Evolutionary conservation across 2,329 filamentous ascomycete genomes (phyloP).

Genomic region (Neofusicoccum sp.): DNA sequence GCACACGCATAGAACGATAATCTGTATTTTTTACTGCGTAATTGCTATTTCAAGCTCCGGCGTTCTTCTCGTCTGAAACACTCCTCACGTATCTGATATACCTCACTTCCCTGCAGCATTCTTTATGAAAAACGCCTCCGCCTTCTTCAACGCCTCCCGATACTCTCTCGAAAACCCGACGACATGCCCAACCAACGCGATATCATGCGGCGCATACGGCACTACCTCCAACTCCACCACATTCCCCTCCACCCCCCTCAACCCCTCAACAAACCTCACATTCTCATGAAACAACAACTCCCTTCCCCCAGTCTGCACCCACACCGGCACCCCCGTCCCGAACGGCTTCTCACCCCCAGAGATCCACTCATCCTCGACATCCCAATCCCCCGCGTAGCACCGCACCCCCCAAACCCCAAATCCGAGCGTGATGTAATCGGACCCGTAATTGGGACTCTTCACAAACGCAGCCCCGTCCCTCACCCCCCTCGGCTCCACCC

Average conservation of each 20-base stretch:
- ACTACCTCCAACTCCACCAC: conserved; percentile 40
- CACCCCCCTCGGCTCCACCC: conserved; percentile 38
- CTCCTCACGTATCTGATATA: too few relatives aligned
- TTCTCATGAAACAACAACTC: conserved; percentile 46
- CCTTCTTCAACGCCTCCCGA: conserved; percentile 33
- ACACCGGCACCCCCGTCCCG: conserved; percentile 39
- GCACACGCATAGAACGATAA: background rate
- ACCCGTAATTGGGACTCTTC: conserved; percentile 33
- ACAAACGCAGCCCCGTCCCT: conserved; percentile 26
- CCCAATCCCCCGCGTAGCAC: conserved; percentile 26
- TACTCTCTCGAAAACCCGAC: conserved; percentile 46
- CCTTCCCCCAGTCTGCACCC: conserved; percentile 39
- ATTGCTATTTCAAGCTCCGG: background rate
- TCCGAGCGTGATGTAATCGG: conserved; percentile 42
- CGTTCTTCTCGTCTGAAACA: background rate
- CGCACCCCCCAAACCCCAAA: conserved; percentile 47
- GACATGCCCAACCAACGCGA: conserved; percentile 40
- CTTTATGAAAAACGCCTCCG: conserved; percentile 31
- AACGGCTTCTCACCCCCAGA: conserved; percentile 40
- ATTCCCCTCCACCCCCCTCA: conserved; percentile 41
- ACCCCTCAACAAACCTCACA: conserved; percentile 36
- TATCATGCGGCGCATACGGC: conserved; percentile 46
- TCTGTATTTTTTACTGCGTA: background rate
- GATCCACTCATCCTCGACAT: conserved; percentile 36
- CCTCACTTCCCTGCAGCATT: background rate